Base-by-base conservation (phyloP, 345 rosid species). In the Eucalyptus urophylla region DNA sequence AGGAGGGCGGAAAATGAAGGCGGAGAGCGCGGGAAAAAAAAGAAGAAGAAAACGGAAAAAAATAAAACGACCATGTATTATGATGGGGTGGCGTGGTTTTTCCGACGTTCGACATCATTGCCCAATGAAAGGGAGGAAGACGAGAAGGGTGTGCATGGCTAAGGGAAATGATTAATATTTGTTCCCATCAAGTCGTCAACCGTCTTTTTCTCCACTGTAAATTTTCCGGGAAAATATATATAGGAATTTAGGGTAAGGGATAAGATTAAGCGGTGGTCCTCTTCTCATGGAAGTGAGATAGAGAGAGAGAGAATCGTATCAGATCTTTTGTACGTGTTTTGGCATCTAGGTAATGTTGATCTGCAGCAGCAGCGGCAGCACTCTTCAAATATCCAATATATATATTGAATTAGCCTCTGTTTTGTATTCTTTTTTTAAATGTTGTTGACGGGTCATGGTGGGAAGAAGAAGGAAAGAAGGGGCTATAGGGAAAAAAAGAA, bases 1-100 rank as follows among this genome's bases (percentile, higher is more conserved):
- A 90, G 86, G 92, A 90, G 67, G 92, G 88, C 83, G 47, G 92
- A 2, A 90, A 92, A 56, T 25, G 89, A 88, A 86, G 86, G 86
- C 81, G 89, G 91, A 89, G 25, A 22, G 72, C 49, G 69, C 37
- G 49, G 53, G n/a, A 67, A 40, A 16, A 69, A 40, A 8, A 53
- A 7, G 0, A 7, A 53, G 6, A 31, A 15, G 22, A 69, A 11
- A 19, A 37, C 83, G 85, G 44, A 22, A 40, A 21, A 37, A 40
- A 76, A 53, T 53, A 76, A 21, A 40, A 43, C 81, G 44, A 21
- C 47, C 85, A 40, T 40, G 14, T 21, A 21, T 76, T 5, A 76
- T 76, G 85, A 5, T 56, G 62, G 29, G 27, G 47, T 76, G 85
- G 85, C 47, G 85, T 40, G 85, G 85, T 40, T 40, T 76, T 76